Conservation (phyloP, 345 rosid genomes). For the Gossypium raimondii region DNA sequence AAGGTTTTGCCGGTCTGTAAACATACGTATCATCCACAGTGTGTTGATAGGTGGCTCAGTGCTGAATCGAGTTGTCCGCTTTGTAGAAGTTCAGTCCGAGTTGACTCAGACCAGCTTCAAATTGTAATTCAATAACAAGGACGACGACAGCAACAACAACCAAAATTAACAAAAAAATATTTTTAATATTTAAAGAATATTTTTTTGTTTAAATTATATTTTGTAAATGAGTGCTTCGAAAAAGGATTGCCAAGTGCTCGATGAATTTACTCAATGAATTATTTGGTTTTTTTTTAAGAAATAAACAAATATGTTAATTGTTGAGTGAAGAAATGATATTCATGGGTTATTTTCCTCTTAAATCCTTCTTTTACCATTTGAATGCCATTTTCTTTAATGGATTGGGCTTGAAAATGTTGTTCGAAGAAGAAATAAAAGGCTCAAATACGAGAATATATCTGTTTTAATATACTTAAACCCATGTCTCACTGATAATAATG, state of each 20-base stretch:
- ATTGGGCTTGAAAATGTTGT: too few species aligned
- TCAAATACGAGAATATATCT: accelerated
- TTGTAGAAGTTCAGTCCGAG: slow-evolving; percentile 45
- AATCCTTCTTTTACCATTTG: neutral
- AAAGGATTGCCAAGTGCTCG: neutral
- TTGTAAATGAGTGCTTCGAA: too few species aligned
- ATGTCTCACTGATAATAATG: accelerated
- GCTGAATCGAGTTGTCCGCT: slow-evolving; percentile 68
- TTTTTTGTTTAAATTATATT: too few species aligned
- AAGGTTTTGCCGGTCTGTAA: slow-evolving; percentile 58
- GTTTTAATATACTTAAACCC: accelerated
- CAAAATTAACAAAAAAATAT: too few species aligned
- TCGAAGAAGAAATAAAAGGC: too few species aligned
- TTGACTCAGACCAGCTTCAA: slow-evolving; percentile 22
- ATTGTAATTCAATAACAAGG: slow-evolving; percentile 10
- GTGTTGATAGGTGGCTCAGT: slow-evolving; percentile 67
- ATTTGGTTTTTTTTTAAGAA: neutral
- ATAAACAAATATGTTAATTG: neutral
- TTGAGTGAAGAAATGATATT: neutral
- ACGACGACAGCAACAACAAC: neutral
- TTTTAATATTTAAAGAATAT: too few species aligned
- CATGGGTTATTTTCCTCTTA: neutral
- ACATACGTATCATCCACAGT: slow-evolving; percentile 60
- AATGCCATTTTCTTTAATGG: neutral
- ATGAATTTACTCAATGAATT: neutral